These are phyloP conservation scores for Plantago elongata DNA, from an alignment of 257 asterid genomes.

Conservation along the genomic window DNA sequence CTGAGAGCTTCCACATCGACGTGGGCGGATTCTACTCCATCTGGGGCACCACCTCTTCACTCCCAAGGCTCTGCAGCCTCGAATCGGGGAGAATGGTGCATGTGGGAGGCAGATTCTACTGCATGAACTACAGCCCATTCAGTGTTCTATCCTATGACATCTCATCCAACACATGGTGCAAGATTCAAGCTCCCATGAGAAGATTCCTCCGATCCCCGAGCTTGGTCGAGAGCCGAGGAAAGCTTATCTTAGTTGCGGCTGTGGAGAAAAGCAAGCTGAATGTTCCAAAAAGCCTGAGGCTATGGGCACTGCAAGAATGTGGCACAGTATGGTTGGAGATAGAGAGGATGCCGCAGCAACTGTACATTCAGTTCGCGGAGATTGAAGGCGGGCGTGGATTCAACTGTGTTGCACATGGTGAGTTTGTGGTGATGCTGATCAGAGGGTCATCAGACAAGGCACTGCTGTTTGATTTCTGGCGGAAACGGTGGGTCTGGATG, in stretches of 20 bases:
- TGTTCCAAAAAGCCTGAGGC: conserved; percentile 75
- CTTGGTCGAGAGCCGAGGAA: conserved; percentile 57
- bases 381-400: conserved; percentile 70
- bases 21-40: conserved; percentile 84
- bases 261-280: conserved; percentile 95
- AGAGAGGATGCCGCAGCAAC: conserved; percentile 95
- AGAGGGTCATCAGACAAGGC: conserved; percentile 44
- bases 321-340: conserved; percentile 73
- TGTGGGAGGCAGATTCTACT: conserved; percentile 59
- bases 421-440: conserved; percentile 44
- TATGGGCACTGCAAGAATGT: conserved; percentile 72
- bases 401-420: conserved; percentile 69
- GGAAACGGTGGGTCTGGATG: conserved; percentile 76
- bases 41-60: conserved; percentile 82
- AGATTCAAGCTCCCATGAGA: conserved; percentile 93
- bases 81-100: conserved; percentile 84
- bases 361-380: conserved; percentile 63
- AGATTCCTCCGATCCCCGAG: conserved; percentile 78
- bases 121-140: conserved; percentile 97
- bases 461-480: conserved; percentile 53
- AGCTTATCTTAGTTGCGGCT: conserved; percentile 62
- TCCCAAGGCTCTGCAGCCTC: conserved; percentile 81
- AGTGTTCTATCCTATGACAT: conserved; percentile 60
- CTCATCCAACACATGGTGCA: conserved; percentile 52
- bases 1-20: conserved; percentile 89